Percentiles rank a stretch among this genome's conserved stretches.
phyloP scores from a whole-genome alignment of 495 filamentous ascomycete species.

The Elasticomyces elasticus region DNA sequence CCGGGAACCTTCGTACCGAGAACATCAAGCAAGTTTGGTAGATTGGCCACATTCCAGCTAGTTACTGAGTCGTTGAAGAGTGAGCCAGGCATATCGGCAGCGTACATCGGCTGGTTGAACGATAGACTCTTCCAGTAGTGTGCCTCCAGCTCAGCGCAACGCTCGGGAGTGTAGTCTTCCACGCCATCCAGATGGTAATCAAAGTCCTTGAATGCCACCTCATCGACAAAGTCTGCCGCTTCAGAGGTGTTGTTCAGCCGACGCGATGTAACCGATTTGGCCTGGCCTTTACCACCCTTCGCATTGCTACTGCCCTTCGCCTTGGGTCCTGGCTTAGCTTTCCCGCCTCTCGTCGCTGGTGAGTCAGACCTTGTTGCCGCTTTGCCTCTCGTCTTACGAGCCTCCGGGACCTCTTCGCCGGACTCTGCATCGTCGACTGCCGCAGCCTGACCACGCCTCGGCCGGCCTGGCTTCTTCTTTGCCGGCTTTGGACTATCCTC shows the following conservation, averaged over 20 bases:
- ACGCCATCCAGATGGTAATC: conserved; percentile 77
- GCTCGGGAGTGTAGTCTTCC: conserved; percentile 74
- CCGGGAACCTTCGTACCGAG: conserved; percentile 90
- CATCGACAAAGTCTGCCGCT: conserved; percentile 62
- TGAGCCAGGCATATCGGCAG: conserved; percentile 91
- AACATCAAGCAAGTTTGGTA: conserved; percentile 88
- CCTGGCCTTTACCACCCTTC: conserved; percentile 39
- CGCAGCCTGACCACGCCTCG: not conserved
- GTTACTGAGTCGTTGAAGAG: conserved; percentile 85
- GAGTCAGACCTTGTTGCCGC: conserved; percentile 20
- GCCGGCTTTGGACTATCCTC: conserved; percentile 12
- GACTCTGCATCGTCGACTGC: conserved; percentile 10
- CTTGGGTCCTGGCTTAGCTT: conserved; percentile 19
- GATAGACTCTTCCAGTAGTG: conserved; percentile 94
- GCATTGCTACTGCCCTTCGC: conserved; percentile 18
- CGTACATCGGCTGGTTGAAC: conserved; percentile 88
- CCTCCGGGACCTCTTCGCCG: conserved; percentile 4
- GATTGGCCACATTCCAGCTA: conserved; percentile 86
- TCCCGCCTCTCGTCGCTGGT: conserved; percentile 16
- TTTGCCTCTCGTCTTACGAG: conserved; percentile 4
- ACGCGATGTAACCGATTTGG: conserved; percentile 52
- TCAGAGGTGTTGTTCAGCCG: conserved; percentile 74
- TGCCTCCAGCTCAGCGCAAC: conserved; percentile 87
- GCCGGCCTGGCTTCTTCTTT: conserved; percentile 25
- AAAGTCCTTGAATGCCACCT: conserved; percentile 76